phyloP scores from a whole-genome alignment of 345 rosid species.

The Cardamine chenopodiifolia region DNA sequence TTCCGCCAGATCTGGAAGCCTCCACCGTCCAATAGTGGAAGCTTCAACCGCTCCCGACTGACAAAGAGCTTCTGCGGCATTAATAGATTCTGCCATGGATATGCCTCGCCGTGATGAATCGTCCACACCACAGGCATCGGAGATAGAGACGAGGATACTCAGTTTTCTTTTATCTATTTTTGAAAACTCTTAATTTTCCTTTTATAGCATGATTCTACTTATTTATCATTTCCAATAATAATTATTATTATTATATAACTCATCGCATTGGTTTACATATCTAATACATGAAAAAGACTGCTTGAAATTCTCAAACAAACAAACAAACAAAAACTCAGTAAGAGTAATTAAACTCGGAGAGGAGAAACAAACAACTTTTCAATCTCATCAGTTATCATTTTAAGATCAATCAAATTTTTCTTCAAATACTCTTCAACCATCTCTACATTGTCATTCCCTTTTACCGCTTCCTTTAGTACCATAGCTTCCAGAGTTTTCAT shows the following conservation, averaged over 20 bases:
- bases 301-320: not conserved
- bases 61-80: too few species aligned
- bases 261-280: not conserved
- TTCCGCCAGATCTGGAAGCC: too few species aligned
- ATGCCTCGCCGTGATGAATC: too few species aligned
- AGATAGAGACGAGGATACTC: too few species aligned
- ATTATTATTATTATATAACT: not conserved
- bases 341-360: not conserved
- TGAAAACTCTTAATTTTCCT: not conserved
- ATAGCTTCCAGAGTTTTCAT: not conserved
- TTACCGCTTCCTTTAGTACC: not conserved
- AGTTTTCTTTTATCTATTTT: too few species aligned
- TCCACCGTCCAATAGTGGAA: too few species aligned
- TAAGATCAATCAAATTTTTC: not conserved
- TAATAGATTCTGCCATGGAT: too few species aligned
- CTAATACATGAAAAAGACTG: not conserved
- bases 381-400: not conserved
- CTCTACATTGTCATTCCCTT: not conserved
- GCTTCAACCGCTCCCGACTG: too few species aligned
- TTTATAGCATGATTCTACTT: not conserved
- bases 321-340: not conserved
- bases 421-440: constrained; percentile 12
- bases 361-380: not conserved
- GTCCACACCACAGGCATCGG: too few species aligned
- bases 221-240: not conserved